These are phyloP conservation scores for Castanea crenata DNA, from an alignment of 306 rosid genomes.

Conservation along the genomic window DNA sequence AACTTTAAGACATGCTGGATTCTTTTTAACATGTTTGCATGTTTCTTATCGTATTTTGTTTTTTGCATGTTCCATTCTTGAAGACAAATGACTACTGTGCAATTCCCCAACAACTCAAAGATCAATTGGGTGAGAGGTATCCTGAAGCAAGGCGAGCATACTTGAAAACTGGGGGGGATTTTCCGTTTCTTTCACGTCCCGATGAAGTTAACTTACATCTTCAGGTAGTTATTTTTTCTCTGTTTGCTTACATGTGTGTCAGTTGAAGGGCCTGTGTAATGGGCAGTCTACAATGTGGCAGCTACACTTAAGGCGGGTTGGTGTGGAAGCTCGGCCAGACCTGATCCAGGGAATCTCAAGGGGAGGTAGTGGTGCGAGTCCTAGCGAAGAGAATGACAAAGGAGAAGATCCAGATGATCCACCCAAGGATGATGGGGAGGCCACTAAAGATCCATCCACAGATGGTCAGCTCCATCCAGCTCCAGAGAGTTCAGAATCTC, in stretches of 20 bases:
- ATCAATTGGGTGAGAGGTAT: conserved; percentile 84
- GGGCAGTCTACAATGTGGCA: conserved; percentile 29
- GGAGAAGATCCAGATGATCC: conserved; percentile 54
- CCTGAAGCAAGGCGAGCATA: conserved; percentile 86
- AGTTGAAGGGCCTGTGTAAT: conserved; percentile 12
- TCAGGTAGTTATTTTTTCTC: conserved; percentile 53
- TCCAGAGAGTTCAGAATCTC: conserved; percentile 67
- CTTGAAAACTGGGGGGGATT: conserved; percentile 91
- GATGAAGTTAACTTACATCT: conserved; percentile 98
- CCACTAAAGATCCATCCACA: conserved; percentile 43
- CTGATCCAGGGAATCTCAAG: conserved; percentile 53
- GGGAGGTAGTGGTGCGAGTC: conserved; percentile 72
- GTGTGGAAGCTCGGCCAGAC: conserved; percentile 85
- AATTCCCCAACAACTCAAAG: conserved; percentile 87
- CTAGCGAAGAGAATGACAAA: conserved; percentile 52
- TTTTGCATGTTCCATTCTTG: conserved; percentile 28
- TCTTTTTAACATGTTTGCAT: neutral
- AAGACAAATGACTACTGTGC: conserved; percentile 98
- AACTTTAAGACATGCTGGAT: neutral
- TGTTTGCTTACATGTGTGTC: conserved; percentile 1
- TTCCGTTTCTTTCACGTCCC: conserved; percentile 97
- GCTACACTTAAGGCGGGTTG: conserved; percentile 93
- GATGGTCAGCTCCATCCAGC: conserved; percentile 49
- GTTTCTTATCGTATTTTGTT: conserved; percentile 6
- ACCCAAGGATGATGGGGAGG: conserved; percentile 40